Evolutionary conservation across 192 early-diverging fungal genomes (phyloP), one percentile per base, ranked within the genome.

Genomic region (Coemansia sp.): DNA sequence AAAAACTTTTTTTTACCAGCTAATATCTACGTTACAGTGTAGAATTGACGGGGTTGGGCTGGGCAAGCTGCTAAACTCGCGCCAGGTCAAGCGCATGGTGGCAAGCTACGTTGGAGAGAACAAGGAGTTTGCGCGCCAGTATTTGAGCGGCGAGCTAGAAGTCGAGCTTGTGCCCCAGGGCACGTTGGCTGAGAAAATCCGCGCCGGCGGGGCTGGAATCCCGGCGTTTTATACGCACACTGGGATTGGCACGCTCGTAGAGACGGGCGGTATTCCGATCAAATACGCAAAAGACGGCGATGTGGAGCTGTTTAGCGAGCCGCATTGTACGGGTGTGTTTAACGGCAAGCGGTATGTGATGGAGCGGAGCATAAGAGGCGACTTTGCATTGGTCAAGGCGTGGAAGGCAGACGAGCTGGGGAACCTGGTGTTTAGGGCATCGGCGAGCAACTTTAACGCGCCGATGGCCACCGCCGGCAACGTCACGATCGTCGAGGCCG

Each of bases 361-460:
- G 82, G 88, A 90, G 68, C 79, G 86, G 64, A 81, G 85, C 51
- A 87, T 91, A 38, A 71, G 69, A 1, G 87, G 89, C 5, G 89
- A 91, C 65, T 86, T 81, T 76, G 80, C 85, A 5, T 65, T 91
- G 22, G 80, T 91, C 58, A 91, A 91, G 71, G 89, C 89, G 16
- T 91, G 86, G 86, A 91, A 88, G 81, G 89, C 82, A 8, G 87
- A 91, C 61, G 77, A 71, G 30, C 69, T 84, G 28, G 87, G 87
- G 33, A 91, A 91, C 69, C 65, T 88, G 27, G 67, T 88, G 35
- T 89, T 88, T 67, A 67, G 72, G 46, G 84, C 82, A 18, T 82
- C 89, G 2, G 84, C 87, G 46, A 77, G 76, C 71, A 91, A 91
- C 78, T 91, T 91, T 65, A 91, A 91, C 63, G 83, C 81, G 5